Base-by-base conservation (phyloP, 305 asterid genomes). In the Fraxinus xanthoxyloides region DNA sequence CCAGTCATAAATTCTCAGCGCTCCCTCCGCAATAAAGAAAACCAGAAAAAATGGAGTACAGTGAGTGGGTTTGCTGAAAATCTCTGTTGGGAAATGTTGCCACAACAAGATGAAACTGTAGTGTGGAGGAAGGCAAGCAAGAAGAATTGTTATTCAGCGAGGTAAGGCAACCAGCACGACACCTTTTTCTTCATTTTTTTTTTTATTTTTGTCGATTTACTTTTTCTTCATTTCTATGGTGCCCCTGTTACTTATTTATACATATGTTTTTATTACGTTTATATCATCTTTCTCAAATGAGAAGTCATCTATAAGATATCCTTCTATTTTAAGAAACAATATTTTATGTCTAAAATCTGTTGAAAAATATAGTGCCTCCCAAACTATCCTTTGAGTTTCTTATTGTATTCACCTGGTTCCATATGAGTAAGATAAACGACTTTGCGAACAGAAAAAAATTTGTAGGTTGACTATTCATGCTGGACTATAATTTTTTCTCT, bases 101-200 rank as follows among this genome's bases (percentile, higher is more conserved):
- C 97, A 0, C 99, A 93, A 84, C 99, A 96, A 86, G 98, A 94
- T 56, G 96, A 93, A 84, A 94, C 98, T 56, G 98, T 91, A 80
- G 93, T 96, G 65, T 97, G 99, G 99, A 94, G 91, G 88, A 97
- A 97, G 88, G 92, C 97, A 77, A 89, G 90, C 84, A 88, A 90
- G 85, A 93, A 82, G 89, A 89, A 85, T 73, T 94, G 99, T 81
- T 90, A 94, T 80, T 84, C 95, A 72, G 76, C 87, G 70, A 92
- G 99, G 99, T 93, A 87, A 86, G 81, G 77, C 84, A 79, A 63
- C 77, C 70, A 35, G 51, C 56, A 73, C 21, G 30, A 30, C 70
- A 24, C 40, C 28, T 76, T 54, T 30, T 72, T 17, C 76, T 24
- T 82, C 51, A 72, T 13, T 46, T 13, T 43, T 8, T 8, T 38